These are phyloP conservation scores for Globisporangium uncinulatum DNA, from an alignment of 352 stramenopile species.

Conservation along the genomic window DNA sequence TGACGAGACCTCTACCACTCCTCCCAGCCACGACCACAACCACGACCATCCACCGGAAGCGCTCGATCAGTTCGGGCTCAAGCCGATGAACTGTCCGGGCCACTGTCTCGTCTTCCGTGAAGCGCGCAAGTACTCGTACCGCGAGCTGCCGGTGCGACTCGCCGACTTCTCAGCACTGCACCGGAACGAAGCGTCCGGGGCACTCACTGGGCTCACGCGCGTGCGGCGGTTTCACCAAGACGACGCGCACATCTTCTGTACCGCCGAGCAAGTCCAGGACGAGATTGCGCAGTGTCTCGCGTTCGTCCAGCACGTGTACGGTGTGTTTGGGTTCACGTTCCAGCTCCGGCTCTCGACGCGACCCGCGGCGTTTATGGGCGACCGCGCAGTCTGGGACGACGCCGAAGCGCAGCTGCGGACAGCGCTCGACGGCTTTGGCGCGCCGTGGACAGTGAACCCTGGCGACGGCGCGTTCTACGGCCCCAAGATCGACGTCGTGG, in stretches of 20 bases:
- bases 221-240: constrained; percentile 98
- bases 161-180: constrained; percentile 95
- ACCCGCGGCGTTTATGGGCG: constrained; percentile 94
- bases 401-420: constrained; percentile 74
- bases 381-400: constrained; percentile 91
- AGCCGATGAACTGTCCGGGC: constrained; percentile 98
- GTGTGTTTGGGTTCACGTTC: constrained; percentile 94
- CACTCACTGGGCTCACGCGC: constrained; percentile 94
- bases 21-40: constrained; percentile 6
- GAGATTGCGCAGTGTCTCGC: constrained; percentile 93
- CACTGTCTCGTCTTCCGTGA: constrained; percentile 98
- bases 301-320: constrained; percentile 94
- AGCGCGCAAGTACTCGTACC: constrained; percentile 91
- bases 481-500: constrained; percentile 98
- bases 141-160: constrained; percentile 92
- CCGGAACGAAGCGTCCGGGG: constrained; percentile 94
- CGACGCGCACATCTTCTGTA: constrained; percentile 98
- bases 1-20: constrained; percentile 16
- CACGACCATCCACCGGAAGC: constrained; percentile 30
- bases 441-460: constrained; percentile 88
- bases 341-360: constrained; percentile 92
- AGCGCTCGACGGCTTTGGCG: constrained; percentile 60
- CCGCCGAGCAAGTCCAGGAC: constrained; percentile 92
- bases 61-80: constrained; percentile 94
- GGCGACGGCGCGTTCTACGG: constrained; percentile 97